Evolutionary conservation across 805 yeast species (phyloP), one percentile per base, ranked within the genome.

Genomic region (Saturnispora dispora): DNA sequence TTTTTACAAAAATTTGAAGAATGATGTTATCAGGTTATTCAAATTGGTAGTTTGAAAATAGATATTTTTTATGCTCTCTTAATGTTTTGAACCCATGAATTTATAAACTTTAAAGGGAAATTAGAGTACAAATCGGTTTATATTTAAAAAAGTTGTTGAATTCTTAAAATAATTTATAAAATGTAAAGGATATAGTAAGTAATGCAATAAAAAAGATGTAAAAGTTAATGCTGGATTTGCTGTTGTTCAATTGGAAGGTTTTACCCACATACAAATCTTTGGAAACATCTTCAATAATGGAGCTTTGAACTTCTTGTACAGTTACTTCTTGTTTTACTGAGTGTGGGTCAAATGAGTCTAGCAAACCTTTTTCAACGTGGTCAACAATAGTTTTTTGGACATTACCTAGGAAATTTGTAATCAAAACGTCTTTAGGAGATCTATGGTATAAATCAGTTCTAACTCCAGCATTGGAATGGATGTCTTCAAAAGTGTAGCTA

Each of bases 391-490:
- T 85, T 51, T 82, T 80, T 65, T 89, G 96, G 20, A 89, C 85
- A 58, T 88, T 88, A 2, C 97, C 99, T 60, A 93, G 90, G 65
- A 93, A 93, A 63, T 93, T 98, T 0, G 98, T 90, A 57, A 93
- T 77, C 50, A 80, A 69, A 4, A 89, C 95, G 41, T 85, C 79
- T 3, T 75, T 69, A 45, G 82, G 71, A 55, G 85, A 78, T 60
- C 95, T 76, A 43, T 76, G 65, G 67, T 80, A 88, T 53, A 87
- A 68, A 63, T 90, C 96, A 0, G 88, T 79, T 56, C 95, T 76
- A 37, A 93, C 82, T n/a, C 99, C 99, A 1, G 96, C 91, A 60
- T 86, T 83, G 1, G 96, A 88, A 63, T 88, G 96, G 30, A 93
- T 85, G 56, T 85, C 82, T 53, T 81, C 95, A 59, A 81, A 84